These are phyloP conservation scores for Capronia coronata DNA, from an alignment of 2,329 filamentous ascomycete species.

Conservation along the genomic window DNA sequence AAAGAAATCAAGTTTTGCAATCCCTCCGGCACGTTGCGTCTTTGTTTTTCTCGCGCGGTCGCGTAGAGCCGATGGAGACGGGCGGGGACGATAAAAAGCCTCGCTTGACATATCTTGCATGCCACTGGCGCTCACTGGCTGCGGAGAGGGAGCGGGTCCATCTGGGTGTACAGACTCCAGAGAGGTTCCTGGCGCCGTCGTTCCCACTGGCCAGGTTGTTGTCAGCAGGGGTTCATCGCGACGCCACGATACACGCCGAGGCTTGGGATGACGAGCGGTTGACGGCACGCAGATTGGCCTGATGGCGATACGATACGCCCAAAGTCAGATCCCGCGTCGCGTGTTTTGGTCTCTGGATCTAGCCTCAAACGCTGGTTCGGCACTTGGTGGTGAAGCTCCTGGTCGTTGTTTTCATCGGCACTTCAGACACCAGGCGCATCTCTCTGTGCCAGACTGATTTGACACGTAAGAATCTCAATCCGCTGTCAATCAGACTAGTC, in stretches of 20 bases:
- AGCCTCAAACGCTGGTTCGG: slow-evolving; percentile 8
- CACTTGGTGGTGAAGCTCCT: slow-evolving; percentile 10
- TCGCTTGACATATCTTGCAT: slow-evolving; percentile 12
- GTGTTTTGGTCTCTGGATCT: slow-evolving; percentile 11
- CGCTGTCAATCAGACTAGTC: background rate
- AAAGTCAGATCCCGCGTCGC: slow-evolving; percentile 26
- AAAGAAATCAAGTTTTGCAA: slow-evolving; percentile 11
- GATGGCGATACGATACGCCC: slow-evolving; percentile 18
- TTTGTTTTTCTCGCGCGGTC: slow-evolving; percentile 13
- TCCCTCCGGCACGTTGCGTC: background rate
- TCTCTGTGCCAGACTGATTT: background rate
- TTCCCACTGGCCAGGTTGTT: slow-evolving; percentile 1
- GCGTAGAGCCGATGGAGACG: slow-evolving; percentile 7
- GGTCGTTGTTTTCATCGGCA: background rate
- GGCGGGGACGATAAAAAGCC: slow-evolving; percentile 10
- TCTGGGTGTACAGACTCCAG: background rate
- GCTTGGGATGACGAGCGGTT: slow-evolving; percentile 18
- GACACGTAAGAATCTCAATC: slow-evolving; percentile 4
- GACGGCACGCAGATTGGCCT: slow-evolving; percentile 3
- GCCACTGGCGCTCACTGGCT: slow-evolving; percentile 9
- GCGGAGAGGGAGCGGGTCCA: background rate
- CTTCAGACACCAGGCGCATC: background rate
- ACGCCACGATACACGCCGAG: slow-evolving; percentile 17
- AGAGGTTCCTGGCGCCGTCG: background rate
- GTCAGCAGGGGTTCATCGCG: slow-evolving; percentile 3